Conservation (phyloP, 164 flowering plant species). For the Chimonanthus salicifolius region DNA sequence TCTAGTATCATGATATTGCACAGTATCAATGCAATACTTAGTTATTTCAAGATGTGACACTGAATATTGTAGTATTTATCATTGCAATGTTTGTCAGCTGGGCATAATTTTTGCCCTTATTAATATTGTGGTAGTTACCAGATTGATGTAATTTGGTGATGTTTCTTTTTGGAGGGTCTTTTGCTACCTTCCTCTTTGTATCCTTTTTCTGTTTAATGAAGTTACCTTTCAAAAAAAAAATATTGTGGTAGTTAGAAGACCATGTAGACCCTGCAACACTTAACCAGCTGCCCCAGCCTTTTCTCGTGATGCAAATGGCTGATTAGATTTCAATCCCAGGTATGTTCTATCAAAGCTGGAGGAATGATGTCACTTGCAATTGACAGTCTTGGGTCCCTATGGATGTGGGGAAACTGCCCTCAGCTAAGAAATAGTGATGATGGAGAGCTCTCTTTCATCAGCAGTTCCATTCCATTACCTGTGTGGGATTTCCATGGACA, state of each 20-base stretch:
- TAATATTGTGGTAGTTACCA: neutral
- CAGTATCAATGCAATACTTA: neutral
- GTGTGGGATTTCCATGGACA: constrained; percentile 73
- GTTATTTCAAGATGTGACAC: neutral
- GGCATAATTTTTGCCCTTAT: neutral
- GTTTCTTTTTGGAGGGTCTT: no score
- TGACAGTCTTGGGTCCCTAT: constrained; percentile 68
- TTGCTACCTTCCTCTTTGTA: no score
- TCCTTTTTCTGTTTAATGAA: no score
- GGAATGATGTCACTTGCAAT: constrained; percentile 93
- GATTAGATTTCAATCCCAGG: constrained; percentile 28
- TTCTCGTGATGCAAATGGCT: neutral
- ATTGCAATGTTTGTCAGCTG: neutral
- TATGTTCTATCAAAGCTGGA: constrained; percentile 66
- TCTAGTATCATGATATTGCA: no score
- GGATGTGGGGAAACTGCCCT: constrained; percentile 95
- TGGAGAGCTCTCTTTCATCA: constrained; percentile 37
- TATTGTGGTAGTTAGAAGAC: no score
- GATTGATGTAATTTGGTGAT: no score
- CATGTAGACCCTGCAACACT: no score
- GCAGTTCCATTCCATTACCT: constrained; percentile 48
- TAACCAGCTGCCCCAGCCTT: neutral
- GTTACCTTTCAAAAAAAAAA: no score
- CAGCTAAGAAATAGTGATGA: constrained; percentile 23
- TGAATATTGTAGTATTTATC: neutral